A percentile compares a stretch with the other conserved stretches of the same genome.
Evolutionary conservation across 805 yeast species (phyloP).

Genomic region (Candida germanica): DNA sequence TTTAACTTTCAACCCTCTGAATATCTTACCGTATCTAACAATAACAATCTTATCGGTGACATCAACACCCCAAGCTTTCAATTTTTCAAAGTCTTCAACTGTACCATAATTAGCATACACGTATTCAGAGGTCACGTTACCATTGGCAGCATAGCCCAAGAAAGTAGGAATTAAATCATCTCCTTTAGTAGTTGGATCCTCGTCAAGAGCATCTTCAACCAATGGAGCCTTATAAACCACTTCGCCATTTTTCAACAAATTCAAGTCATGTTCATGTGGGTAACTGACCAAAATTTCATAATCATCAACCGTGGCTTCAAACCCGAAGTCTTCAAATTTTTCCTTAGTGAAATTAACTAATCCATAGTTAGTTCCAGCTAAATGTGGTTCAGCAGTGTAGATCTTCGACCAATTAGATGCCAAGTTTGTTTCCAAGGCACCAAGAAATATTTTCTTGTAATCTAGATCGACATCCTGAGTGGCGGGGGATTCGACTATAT

Average conservation of each 20-base stretch:
- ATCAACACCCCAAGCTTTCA: slow-evolving; percentile 39
- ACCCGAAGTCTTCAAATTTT: slow-evolving; percentile 50
- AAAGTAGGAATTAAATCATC: slow-evolving; percentile 46
- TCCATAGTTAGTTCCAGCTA: slow-evolving; percentile 44
- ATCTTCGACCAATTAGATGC: slow-evolving; percentile 43
- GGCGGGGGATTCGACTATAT: too few relatives aligned
- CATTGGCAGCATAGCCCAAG: slow-evolving; percentile 65
- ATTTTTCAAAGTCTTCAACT: slow-evolving; percentile 47
- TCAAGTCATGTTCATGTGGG: slow-evolving; percentile 46
- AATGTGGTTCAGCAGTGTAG: slow-evolving; percentile 42
- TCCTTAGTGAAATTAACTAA: slow-evolving; percentile 49
- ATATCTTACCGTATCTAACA: slow-evolving; percentile 49
- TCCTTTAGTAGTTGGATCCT: slow-evolving; percentile 38
- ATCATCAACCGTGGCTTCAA: slow-evolving; percentile 47
- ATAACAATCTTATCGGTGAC: slow-evolving; percentile 58
- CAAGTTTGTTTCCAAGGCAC: slow-evolving; percentile 31
- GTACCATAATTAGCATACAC: slow-evolving; percentile 63
- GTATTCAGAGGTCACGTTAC: slow-evolving; percentile 53
- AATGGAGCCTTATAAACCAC: slow-evolving; percentile 47
- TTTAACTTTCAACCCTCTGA: slow-evolving; percentile 55
- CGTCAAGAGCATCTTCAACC: slow-evolving; percentile 45
- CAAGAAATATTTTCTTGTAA: slow-evolving; percentile 15
- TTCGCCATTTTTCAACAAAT: slow-evolving; percentile 28
- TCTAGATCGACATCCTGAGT: too few relatives aligned
- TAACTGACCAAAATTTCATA: slow-evolving; percentile 56